phyloP scores from a whole-genome alignment of 2,329 filamentous ascomycete species.

The Trichoderma koningii region DNA sequence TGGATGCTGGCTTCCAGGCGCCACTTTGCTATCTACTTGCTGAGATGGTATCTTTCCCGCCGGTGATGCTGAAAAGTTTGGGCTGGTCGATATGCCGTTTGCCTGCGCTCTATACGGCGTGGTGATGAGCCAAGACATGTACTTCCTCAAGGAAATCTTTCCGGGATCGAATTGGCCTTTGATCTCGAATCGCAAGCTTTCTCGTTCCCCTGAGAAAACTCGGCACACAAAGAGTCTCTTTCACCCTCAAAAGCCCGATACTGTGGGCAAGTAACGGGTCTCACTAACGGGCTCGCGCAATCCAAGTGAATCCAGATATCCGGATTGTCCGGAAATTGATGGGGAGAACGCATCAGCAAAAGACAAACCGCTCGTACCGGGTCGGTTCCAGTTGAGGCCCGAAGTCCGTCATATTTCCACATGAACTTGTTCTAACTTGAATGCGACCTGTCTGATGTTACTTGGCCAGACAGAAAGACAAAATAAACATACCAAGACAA shows the following conservation, averaged over 20 bases:
- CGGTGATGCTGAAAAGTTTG: neutral
- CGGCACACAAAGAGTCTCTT: neutral
- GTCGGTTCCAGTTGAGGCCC: constrained; percentile 8
- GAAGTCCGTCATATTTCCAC: constrained; percentile 11
- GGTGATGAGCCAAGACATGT: neutral
- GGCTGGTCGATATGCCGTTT: neutral
- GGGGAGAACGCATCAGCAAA: too few relatives aligned
- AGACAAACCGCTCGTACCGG: neutral
- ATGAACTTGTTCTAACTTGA: neutral
- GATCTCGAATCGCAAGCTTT: neutral
- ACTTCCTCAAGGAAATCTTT: neutral
- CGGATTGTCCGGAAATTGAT: constrained; percentile 24
- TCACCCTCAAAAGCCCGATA: neutral
- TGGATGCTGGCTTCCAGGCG: neutral
- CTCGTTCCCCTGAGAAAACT: neutral
- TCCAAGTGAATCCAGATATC: neutral
- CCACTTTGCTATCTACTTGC: neutral
- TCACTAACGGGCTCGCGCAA: constrained; percentile 8
- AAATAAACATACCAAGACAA: too few relatives aligned
- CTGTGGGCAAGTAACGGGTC: neutral
- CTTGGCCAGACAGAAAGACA: too few relatives aligned
- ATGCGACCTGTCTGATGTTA: too few relatives aligned
- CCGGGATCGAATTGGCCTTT: neutral
- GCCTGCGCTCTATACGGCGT: too few relatives aligned
- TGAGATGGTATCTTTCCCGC: neutral